Percentiles rank a stretch among this genome's conserved stretches.
phyloP scores from a whole-genome alignment of 768 basidiomycete genomes.

The Auricularia cornea region DNA sequence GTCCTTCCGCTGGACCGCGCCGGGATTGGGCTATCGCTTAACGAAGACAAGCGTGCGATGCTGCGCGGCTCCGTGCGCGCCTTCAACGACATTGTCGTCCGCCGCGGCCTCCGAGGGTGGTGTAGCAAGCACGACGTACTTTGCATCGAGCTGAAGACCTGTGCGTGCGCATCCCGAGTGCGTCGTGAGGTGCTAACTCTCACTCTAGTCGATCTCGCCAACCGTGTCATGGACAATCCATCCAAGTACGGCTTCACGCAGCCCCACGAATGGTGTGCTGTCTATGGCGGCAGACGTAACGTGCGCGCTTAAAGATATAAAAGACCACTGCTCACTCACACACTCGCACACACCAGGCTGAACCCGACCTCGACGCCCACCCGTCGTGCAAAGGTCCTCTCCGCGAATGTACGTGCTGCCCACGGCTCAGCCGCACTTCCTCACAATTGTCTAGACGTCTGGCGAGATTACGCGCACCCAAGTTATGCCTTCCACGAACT shows the following conservation, averaged over 20 bases:
- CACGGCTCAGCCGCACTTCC: neutral
- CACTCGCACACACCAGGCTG: neutral
- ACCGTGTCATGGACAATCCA: neutral
- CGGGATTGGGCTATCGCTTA: neutral
- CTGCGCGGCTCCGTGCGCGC: neutral
- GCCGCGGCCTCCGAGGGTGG: neutral
- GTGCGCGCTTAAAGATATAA: no score
- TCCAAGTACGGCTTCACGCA: neutral
- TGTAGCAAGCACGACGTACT: neutral
- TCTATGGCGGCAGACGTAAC: neutral
- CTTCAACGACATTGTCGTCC: neutral
- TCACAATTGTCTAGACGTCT: neutral
- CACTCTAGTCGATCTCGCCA: neutral
- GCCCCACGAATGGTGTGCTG: neutral
- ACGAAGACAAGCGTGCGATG: neutral
- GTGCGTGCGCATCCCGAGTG: neutral
- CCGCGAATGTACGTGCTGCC: neutral
- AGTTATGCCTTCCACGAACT: neutral
- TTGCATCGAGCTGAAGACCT: neutral
- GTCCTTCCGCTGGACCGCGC: neutral
- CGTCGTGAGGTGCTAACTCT: neutral
- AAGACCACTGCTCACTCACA: no score
- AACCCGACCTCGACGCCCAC: neutral
- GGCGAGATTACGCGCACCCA: neutral
- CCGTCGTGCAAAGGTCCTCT: neutral